Evolutionary conservation across 2,329 filamentous ascomycete species (phyloP).

Genomic region (Penicillium sclerotigenum): DNA sequence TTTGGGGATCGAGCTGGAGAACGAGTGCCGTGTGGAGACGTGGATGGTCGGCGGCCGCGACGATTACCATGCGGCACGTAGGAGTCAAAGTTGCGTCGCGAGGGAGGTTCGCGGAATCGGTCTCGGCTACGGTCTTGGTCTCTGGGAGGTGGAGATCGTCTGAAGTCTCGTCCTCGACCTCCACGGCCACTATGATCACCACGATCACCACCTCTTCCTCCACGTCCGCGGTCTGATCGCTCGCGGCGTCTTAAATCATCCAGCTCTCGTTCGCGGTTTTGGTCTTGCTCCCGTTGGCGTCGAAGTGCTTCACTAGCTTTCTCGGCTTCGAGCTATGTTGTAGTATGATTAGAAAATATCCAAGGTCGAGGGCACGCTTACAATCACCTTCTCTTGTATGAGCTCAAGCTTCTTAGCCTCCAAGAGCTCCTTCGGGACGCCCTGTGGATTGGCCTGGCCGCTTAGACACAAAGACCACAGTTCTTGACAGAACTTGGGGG

Average conservation of each 20-base stretch:
- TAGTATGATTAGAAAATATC: constrained; percentile 9
- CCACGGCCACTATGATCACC: constrained; percentile 36
- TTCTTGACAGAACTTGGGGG: constrained; percentile 83
- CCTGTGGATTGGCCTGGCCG: constrained; percentile 81
- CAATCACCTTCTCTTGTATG: constrained; percentile 81
- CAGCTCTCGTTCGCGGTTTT: constrained; percentile 68
- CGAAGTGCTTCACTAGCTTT: constrained; percentile 73
- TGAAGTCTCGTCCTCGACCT: constrained; percentile 39
- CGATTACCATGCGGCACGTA: constrained; percentile 53
- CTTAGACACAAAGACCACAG: constrained; percentile 89
- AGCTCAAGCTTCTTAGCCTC: constrained; percentile 96
- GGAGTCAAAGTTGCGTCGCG: constrained; percentile 53
- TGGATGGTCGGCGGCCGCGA: constrained; percentile 38
- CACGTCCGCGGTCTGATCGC: constrained; percentile 38
- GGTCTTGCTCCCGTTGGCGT: constrained; percentile 66
- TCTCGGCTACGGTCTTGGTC: constrained; percentile 44
- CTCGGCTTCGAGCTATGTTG: constrained; percentile 70
- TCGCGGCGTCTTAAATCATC: constrained; percentile 62
- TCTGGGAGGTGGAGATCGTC: constrained; percentile 53
- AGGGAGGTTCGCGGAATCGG: constrained; percentile 44
- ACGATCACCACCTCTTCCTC: constrained; percentile 36
- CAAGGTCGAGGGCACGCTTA: no score
- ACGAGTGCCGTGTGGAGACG: constrained; percentile 30
- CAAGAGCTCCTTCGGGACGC: constrained; percentile 88
- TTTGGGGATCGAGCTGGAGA: constrained; percentile 34